Conservation (phyloP, 164 flowering plant species). For the Tinospora cordifolia region DNA sequence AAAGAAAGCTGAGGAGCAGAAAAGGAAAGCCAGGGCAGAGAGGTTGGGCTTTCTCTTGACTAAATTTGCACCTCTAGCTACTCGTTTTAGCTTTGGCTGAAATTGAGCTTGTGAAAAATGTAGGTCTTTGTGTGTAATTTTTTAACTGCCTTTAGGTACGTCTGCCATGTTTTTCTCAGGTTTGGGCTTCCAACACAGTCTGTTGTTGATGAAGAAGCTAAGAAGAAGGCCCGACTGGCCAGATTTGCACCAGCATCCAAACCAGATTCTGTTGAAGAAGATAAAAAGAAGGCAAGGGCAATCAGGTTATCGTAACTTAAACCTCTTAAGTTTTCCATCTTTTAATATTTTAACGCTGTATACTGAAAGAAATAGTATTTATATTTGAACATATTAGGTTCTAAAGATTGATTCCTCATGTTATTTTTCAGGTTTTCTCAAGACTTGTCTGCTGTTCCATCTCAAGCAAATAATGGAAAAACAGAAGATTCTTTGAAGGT, state of each 20-base stretch:
- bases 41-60: conserved; percentile 40
- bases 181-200: conserved; percentile 53
- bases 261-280: conserved; percentile 60
- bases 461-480: conserved; percentile 43
- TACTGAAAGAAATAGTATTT: neutral
- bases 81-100: neutral
- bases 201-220: conserved; percentile 54
- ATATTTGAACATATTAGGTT: neutral
- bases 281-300: conserved; percentile 84
- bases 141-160: conserved; percentile 8
- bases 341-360: neutral
- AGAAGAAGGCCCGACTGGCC: conserved; percentile 84
- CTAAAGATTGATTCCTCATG: neutral
- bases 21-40: conserved; percentile 94
- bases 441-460: conserved; percentile 21
- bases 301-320: conserved; percentile 40
- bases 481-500: conserved; percentile 31
- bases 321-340: neutral
- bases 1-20: conserved; percentile 59
- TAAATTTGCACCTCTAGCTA: neutral
- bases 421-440: conserved; percentile 41
- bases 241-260: conserved; percentile 53
- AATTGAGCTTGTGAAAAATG: neutral
- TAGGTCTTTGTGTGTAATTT: neutral
- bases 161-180: conserved; percentile 30